Conservation (phyloP, 1,284 basidiomycete genomes). For the Melampsora occidentalis region DNA sequence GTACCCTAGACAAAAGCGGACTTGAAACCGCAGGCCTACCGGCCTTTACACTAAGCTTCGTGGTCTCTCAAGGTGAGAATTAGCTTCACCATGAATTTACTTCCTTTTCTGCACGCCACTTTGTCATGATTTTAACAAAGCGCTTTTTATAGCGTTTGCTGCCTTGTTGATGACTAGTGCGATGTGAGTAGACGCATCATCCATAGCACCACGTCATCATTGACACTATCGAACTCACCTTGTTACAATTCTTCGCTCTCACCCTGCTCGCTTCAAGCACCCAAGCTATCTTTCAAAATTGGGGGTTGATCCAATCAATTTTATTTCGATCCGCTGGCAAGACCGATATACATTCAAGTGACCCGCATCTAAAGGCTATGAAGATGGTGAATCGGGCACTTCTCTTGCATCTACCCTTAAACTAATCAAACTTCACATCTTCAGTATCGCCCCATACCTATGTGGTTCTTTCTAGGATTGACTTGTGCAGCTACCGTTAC, state of each 20-base stretch:
- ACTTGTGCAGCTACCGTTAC: conserved; percentile 19
- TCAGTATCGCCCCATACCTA: conserved; percentile 31
- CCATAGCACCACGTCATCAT: too few relatives aligned
- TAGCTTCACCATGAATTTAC: neutral
- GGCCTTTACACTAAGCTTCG: conserved; percentile 33
- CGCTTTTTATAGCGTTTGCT: conserved; percentile 33
- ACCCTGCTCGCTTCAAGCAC: conserved; percentile 6
- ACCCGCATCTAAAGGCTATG: conserved; percentile 39
- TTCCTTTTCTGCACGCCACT: neutral
- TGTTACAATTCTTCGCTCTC: neutral
- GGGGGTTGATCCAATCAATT: conserved; percentile 26
- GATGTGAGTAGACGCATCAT: conserved; percentile 15
- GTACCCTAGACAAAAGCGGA: conserved; percentile 16
- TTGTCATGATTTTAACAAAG: neutral
- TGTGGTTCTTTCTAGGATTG: conserved; percentile 34
- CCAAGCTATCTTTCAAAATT: conserved; percentile 41
- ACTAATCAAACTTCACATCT: neutral
- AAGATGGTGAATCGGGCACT: conserved; percentile 12
- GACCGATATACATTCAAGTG: neutral
- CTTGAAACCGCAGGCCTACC: conserved; percentile 26
- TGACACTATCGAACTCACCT: neutral
- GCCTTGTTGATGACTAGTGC: conserved; percentile 44
- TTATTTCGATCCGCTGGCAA: conserved; percentile 10
- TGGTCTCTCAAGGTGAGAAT: conserved; percentile 37
- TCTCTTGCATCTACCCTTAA: neutral